Conservation (phyloP, 139 green algal species). For the Micromonas pusilla region DNA sequence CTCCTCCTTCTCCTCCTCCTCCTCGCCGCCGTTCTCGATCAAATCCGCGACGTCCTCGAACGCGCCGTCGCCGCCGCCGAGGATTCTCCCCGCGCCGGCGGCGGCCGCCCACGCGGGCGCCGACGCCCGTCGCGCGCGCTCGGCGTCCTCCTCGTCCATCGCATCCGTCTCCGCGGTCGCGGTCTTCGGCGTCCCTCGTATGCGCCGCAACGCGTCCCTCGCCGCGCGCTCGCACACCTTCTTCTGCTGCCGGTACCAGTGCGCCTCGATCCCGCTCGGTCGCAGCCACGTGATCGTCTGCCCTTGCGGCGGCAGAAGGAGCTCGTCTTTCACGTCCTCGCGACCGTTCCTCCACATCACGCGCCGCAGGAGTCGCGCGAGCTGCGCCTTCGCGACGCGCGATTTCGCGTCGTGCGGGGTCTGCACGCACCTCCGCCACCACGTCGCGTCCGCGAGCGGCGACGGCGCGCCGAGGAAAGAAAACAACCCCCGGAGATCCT, state of each 20-base stretch:
- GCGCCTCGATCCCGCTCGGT: neutral
- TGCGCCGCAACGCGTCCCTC: neutral
- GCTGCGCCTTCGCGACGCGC: neutral
- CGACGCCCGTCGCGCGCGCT: too few relatives aligned
- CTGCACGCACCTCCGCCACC: conserved; percentile 11
- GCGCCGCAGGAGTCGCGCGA: neutral
- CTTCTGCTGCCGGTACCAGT: conserved; percentile 11
- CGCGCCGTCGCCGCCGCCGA: neutral
- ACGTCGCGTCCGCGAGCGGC: neutral
- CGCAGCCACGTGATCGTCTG: neutral
- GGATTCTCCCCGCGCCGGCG: neutral
- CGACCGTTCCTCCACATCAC: conserved; percentile 79
- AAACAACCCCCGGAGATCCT: conserved; percentile 7
- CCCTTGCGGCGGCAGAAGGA: conserved; percentile 8
- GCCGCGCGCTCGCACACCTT: neutral
- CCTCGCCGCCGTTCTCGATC: neutral
- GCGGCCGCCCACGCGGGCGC: too few relatives aligned
- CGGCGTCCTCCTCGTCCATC: too few relatives aligned
- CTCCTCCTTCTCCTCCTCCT: too few relatives aligned
- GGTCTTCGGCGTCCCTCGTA: neutral
- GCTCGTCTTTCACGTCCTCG: conserved; percentile 37
- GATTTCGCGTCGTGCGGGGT: neutral
- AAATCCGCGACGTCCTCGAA: neutral
- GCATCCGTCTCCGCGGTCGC: neutral
- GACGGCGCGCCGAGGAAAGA: neutral